Evolutionary conservation across 306 rosid genomes (phyloP).

Genomic region (Cucurbita pepo): DNA sequence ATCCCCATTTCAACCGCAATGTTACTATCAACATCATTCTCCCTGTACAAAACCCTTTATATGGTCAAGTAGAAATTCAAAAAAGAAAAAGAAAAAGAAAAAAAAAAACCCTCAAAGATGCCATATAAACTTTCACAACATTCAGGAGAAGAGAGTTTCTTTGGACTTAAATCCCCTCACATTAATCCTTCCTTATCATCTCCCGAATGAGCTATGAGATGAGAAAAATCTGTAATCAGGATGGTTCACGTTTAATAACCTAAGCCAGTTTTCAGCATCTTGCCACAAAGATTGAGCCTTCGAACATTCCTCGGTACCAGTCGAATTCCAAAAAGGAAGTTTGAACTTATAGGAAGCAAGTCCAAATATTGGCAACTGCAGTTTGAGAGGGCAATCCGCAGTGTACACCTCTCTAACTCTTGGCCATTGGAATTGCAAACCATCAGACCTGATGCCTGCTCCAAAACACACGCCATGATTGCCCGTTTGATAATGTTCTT

Average conservation of each 20-base stretch:
- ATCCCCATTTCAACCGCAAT: background rate
- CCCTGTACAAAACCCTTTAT: background rate
- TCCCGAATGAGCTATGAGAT: slow-evolving; percentile 30
- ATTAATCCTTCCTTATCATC: slow-evolving; percentile 15
- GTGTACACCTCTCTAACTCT: slow-evolving; percentile 23
- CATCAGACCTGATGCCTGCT: slow-evolving; percentile 48
- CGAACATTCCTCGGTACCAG: slow-evolving; percentile 42
- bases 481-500: background rate
- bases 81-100: background rate
- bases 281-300: slow-evolving; percentile 44
- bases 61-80: background rate
- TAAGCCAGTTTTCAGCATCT: slow-evolving; percentile 67
- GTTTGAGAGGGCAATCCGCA: slow-evolving; percentile 26
- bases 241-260: slow-evolving; percentile 42
- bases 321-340: slow-evolving; percentile 55
- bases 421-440: slow-evolving; percentile 27
- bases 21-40: slow-evolving; percentile 6
- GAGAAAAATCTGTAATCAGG: slow-evolving; percentile 66
- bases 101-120: background rate
- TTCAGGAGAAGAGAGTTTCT: background rate
- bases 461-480: slow-evolving; percentile 12
- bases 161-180: slow-evolving; percentile 3
- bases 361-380: slow-evolving; percentile 57
- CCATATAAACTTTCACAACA: background rate
- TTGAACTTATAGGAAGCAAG: slow-evolving; percentile 68